Evolutionary conservation across 2,329 filamentous ascomycete genomes (phyloP).

Genomic region (Metarhizium anisopliae): DNA sequence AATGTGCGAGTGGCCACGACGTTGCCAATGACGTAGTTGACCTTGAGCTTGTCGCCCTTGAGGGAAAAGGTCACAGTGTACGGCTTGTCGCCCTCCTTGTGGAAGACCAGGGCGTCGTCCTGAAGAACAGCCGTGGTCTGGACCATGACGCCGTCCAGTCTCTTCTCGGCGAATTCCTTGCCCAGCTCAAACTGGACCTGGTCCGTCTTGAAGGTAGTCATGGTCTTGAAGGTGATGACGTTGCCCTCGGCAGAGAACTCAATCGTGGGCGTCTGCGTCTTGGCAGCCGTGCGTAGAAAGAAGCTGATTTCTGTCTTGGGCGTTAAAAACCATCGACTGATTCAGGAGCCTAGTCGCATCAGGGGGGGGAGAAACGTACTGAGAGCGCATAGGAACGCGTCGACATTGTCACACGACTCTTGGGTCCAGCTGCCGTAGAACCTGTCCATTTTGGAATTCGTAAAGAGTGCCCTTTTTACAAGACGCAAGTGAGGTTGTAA

Average conservation of each 20-base stretch:
- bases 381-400: not conserved
- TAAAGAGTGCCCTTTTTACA: not conserved
- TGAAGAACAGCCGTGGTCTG: not conserved
- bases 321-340: not conserved
- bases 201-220: conserved; percentile 2
- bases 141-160: not conserved
- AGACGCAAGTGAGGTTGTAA: not conserved
- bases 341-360: too few species aligned
- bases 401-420: conserved; percentile 2
- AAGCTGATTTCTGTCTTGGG: not conserved
- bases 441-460: not conserved
- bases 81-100: conserved; percentile 1
- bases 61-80: not conserved
- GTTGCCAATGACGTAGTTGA: not conserved
- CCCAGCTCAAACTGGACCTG: conserved; percentile 1
- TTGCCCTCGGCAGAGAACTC: not conserved
- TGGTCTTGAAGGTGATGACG: not conserved
- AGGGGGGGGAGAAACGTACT: not conserved
- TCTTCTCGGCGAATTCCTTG: not conserved
- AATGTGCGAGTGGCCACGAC: not conserved
- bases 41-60: not conserved
- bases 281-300: not conserved
- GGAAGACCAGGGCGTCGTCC: not conserved
- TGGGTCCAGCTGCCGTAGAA: conserved; percentile 2
- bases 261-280: not conserved